Base-by-base conservation (phyloP, 257 asterid species). In the Solanum megistacrolobum region DNA sequence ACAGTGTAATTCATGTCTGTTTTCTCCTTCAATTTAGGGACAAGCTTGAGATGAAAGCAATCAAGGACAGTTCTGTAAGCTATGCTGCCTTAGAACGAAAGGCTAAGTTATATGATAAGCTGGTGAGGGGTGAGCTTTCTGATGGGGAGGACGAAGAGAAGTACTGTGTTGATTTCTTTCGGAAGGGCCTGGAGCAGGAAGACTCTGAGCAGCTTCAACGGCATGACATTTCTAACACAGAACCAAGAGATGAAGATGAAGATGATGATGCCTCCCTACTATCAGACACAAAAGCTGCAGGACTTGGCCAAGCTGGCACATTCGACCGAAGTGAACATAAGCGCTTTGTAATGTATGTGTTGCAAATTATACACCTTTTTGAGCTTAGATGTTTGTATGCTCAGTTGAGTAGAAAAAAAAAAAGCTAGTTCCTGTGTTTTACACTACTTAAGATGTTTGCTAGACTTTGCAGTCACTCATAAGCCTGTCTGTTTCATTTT, bases 141-240 rank as follows among this genome's bases (percentile, higher is more conserved):
- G 99, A 97, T 62, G 99, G 94, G 92, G 99, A 97, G 91, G 99
- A 96, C 18, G 18, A 87, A 29, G 99, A 97, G 94, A 96, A 95
- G 92, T 97, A 96, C 66, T 97, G 98, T 92, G 99, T 97, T 88
- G 98, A 97, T 90, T 97, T 97, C 92, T 95, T 95, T 81, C 92
- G 98, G 66, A 97, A 97, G 92, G 98, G 99, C 34, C 68, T 90
- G 27, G 94, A 89, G 91, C 93, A 92, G 81, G 91, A 89, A 41
- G 90, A 83, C 71, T 18, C 92, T 27, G 90, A 38, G 85, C 75
- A 86, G 68, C 91, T 92, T 87, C 90, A 62, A 88, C 91, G 62
- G 78, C 88, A 88, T 48, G 89, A 90, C 48, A 66, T 90, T 62
- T 88, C 92, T 68, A 12, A 88, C 43, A 60, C 73, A 32, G 93